Evolutionary conservation across 768 basidiomycete genomes (phyloP).

Genomic region (Amanita rubescens): DNA sequence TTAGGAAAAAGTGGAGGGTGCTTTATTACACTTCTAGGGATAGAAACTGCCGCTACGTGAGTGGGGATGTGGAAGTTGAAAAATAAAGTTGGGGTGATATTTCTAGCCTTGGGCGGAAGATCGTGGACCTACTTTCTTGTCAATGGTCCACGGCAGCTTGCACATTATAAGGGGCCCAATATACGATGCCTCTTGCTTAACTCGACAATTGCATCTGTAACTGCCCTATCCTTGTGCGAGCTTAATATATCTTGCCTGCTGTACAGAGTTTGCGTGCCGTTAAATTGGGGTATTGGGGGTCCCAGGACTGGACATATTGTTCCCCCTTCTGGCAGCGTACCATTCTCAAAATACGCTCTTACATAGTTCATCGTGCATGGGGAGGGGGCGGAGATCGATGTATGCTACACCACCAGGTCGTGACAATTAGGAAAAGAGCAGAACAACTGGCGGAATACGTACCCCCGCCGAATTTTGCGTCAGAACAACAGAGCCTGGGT

Average conservation of each 20-base stretch:
- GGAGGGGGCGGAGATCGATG: constrained; percentile 25
- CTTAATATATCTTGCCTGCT: background rate
- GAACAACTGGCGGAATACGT: constrained; percentile 10
- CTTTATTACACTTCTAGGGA: constrained; percentile 1
- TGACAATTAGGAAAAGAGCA: background rate
- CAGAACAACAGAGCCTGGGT: constrained; percentile 11
- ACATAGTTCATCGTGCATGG: constrained; percentile 27
- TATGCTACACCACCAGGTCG: constrained; percentile 19
- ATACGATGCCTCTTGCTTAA: background rate
- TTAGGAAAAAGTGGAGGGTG: background rate
- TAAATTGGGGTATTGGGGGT: background rate
- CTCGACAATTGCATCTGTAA: background rate
- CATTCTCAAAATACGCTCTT: constrained; percentile 26
- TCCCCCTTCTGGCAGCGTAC: constrained; percentile 30
- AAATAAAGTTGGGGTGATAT: constrained; percentile 3
- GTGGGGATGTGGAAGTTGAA: background rate
- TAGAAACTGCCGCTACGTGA: background rate
- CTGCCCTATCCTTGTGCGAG: background rate
- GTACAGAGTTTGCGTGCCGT: too few species aligned
- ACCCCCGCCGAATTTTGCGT: constrained; percentile 13
- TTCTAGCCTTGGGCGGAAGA: background rate
- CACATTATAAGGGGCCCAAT: background rate
- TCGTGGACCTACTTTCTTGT: background rate
- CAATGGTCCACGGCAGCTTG: too few species aligned
- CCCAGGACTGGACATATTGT: constrained; percentile 29